Percentiles rank a stretch among this genome's conserved stretches.
phyloP scores from a whole-genome alignment of 2,329 filamentous ascomycete species.

The Fusarium mexicanum region DNA sequence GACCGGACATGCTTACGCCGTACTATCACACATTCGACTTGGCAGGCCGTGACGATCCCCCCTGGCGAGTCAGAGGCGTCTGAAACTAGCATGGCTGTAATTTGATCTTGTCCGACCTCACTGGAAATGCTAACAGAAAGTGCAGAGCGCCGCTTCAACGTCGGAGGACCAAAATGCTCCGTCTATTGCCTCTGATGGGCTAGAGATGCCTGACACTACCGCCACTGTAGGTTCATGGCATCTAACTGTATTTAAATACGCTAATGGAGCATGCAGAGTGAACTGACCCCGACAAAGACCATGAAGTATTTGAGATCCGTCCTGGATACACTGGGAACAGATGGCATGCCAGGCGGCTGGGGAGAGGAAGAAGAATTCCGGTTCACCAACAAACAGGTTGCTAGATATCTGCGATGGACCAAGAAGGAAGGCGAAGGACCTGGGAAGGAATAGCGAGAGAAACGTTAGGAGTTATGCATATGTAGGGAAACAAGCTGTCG shows the following conservation, averaged over 20 bases:
- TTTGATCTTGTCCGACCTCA: too few species aligned
- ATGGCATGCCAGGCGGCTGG: not conserved
- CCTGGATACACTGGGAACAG: not conserved
- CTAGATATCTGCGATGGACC: not conserved
- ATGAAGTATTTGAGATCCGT: not conserved
- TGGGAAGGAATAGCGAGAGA: not conserved
- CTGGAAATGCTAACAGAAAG: not conserved
- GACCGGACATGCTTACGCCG: too few species aligned
- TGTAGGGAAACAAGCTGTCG: not conserved
- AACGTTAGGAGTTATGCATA: not conserved
- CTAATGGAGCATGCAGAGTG: not conserved
- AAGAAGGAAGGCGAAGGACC: not conserved
- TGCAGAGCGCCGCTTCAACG: not conserved
- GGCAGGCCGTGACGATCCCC: too few species aligned
- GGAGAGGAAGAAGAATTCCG: not conserved
- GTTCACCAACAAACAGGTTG: not conserved
- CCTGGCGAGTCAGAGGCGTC: too few species aligned
- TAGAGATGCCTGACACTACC: not conserved
- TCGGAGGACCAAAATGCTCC: not conserved
- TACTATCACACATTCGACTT: too few species aligned
- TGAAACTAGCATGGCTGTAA: too few species aligned
- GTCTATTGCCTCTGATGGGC: not conserved
- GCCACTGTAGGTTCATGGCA: not conserved
- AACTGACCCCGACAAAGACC: not conserved
- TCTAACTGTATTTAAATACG: not conserved